Conservation (phyloP, 2,329 filamentous ascomycete genomes). For the Botrytis squamosa region DNA sequence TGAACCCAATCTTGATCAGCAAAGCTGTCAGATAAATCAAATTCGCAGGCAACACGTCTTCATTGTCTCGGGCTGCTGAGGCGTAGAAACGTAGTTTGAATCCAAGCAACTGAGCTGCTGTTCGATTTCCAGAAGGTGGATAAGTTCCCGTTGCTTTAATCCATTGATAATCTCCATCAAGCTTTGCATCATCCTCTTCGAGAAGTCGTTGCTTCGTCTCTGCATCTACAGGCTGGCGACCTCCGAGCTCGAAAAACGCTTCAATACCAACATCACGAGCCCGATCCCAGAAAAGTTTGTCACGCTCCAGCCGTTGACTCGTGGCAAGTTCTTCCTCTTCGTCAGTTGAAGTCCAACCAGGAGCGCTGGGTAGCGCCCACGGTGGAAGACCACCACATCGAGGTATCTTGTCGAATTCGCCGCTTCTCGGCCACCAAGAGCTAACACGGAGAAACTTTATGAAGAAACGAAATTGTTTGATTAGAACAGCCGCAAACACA, state of each 20-base stretch:
- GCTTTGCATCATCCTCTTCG: constrained; percentile 42
- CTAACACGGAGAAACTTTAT: constrained; percentile 88
- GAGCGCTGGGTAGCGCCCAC: constrained; percentile 77
- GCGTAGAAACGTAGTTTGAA: constrained; percentile 98
- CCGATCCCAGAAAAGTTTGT: constrained; percentile 76
- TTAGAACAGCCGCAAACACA: constrained; percentile 88
- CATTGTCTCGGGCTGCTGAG: constrained; percentile 69
- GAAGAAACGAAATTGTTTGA: constrained; percentile 92
- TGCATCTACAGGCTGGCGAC: constrained; percentile 61
- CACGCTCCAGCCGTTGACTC: constrained; percentile 61
- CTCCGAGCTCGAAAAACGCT: constrained; percentile 88
- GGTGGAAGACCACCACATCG: constrained; percentile 67
- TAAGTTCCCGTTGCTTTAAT: constrained; percentile 77
- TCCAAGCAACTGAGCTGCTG: constrained; percentile 89
- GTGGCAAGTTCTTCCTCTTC: constrained; percentile 64
- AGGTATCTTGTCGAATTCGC: constrained; percentile 46
- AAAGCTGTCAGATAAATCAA: constrained; percentile 88
- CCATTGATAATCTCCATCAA: constrained; percentile 66
- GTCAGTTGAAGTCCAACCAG: constrained; percentile 61
- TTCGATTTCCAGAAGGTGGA: constrained; percentile 81
- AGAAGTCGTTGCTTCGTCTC: constrained; percentile 50
- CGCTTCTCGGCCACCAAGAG: constrained; percentile 89
- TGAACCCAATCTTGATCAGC: constrained; percentile 95
- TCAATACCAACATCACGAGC: constrained; percentile 74
- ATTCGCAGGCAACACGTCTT: constrained; percentile 83